These are phyloP conservation scores for Globisporangium radiosum DNA, from an alignment of 352 stramenopile species.

Conservation along the genomic window DNA sequence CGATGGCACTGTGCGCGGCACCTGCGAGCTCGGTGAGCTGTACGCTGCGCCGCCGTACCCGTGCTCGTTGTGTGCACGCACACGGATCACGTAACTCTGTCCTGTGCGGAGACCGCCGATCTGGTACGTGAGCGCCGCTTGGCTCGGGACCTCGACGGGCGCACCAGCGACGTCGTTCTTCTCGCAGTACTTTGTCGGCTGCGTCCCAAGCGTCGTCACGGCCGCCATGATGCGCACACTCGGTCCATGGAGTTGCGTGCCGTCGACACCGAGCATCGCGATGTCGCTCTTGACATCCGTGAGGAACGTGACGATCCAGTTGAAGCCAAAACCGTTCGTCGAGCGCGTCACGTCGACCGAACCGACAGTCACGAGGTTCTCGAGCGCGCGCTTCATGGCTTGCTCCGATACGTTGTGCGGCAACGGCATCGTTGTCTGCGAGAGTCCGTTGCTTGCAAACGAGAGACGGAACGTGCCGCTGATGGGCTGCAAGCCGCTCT, in stretches of 20 bases:
- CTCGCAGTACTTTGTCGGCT: slow-evolving; percentile 80
- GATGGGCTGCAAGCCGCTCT: slow-evolving; percentile 87
- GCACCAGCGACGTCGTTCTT: slow-evolving; percentile 26
- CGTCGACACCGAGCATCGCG: slow-evolving; percentile 84
- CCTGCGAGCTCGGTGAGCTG: slow-evolving; percentile 46
- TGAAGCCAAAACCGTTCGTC: slow-evolving; percentile 92
- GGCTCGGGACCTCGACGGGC: slow-evolving; percentile 26
- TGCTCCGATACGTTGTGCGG: slow-evolving; percentile 81
- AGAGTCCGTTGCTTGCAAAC: slow-evolving; percentile 55
- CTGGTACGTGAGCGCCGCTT: slow-evolving; percentile 22
- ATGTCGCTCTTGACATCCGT: slow-evolving; percentile 77
- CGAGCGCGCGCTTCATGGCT: slow-evolving; percentile 80
- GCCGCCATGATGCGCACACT: slow-evolving; percentile 77
- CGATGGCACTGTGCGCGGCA: slow-evolving; percentile 35
- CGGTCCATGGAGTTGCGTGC: slow-evolving; percentile 88
- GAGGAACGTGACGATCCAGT: slow-evolving; percentile 94
- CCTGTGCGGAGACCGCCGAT: slow-evolving; percentile 51
- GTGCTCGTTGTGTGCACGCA: slow-evolving; percentile 55
- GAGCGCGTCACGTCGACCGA: slow-evolving; percentile 84
- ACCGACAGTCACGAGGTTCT: slow-evolving; percentile 85
- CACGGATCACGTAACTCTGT: slow-evolving; percentile 50
- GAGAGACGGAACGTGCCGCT: slow-evolving; percentile 88
- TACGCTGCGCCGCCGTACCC: slow-evolving; percentile 47
- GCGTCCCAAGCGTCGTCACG: slow-evolving; percentile 51
- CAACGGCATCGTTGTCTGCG: slow-evolving; percentile 84